phyloP scores from a whole-genome alignment of 192 early-diverging fungal genomes.

The Cetraspora pellucida region DNA sequence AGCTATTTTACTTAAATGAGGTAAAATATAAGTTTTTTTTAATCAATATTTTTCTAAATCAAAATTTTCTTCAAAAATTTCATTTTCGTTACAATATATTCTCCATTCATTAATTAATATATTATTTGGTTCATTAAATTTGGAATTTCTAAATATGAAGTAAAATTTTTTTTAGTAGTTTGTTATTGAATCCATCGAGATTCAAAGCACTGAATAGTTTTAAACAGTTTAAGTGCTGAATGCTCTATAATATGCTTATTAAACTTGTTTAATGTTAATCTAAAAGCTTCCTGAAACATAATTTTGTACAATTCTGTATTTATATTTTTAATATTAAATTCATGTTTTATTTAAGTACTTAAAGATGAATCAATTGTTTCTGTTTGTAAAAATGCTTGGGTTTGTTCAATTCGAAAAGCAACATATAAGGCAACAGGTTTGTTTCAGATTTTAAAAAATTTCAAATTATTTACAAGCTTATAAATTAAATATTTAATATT shows the following conservation, averaged over 20 bases:
- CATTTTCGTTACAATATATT: not conserved
- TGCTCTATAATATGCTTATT: not conserved
- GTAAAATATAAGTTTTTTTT: not conserved
- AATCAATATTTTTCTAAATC: not conserved
- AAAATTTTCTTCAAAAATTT: not conserved
- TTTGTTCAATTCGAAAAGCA: not conserved
- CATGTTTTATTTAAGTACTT: not conserved
- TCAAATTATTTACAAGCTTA: not conserved
- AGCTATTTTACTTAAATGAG: not conserved
- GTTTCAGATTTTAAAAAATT: slow-evolving; percentile 1
- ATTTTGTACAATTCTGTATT: not conserved
- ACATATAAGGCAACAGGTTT: slow-evolving; percentile 4
- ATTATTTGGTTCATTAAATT: not conserved
- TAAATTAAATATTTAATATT: not conserved
- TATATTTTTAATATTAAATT: not conserved
- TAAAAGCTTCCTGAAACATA: not conserved
- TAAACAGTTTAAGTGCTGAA: not conserved
- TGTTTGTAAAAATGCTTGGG: not conserved
- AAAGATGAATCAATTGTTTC: not conserved
- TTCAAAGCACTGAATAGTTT: not conserved
- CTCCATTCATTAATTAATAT: not conserved
- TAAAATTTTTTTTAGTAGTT: not conserved
- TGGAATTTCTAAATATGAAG: not conserved
- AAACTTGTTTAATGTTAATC: not conserved
- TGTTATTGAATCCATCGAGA: not conserved